Evolutionary conservation across 768 basidiomycete species (phyloP), one percentile per base, ranked within the genome.

Genomic region (Mycena albidolilacea): DNA sequence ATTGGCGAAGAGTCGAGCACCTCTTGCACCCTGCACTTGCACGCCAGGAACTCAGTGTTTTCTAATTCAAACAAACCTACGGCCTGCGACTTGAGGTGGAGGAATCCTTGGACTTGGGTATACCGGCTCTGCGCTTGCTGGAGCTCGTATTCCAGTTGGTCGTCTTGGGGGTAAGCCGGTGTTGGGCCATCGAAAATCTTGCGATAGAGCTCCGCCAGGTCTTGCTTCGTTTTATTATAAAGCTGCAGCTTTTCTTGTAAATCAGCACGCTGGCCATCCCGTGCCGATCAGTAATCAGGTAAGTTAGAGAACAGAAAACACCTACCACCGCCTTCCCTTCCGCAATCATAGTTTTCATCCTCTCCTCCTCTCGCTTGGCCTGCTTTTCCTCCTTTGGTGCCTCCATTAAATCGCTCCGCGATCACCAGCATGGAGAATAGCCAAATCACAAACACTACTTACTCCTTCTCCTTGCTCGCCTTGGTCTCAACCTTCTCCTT

Each of bases 131-230:
- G 80, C 0, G 83, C 83, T 41, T 75, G 77, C 21, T 79, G 75
- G n/a, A 86, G 75, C 43, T 84, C 77, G 57, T 84, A 80, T 75
- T 87, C 85, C 19, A 87, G 78, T 21, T 77, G 78, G 71, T 87
- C 86, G 54, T 87, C 86, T 70, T 86, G 85, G 39, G 86, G 86
- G 71, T 85, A 87, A n/a, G 81, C 86, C 81, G 82, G 78, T n/a
- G 85, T 83, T 14, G 85, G 84, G 7, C 86, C 86, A 64, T 85
- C 85, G 75, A 88, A 88, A 30, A 87, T 76, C 35, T 78, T 79
- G n/a, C 76, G 66, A 70, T 87, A 88, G 1, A 88, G 79, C 30
- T 80, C 77, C 14, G 79, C 77, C 9, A 88, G 72, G 62, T 88
- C 84, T 11, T 76, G 69, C 71, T 85, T 84, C 10, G 83, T 69